Conservation (phyloP, 371 early-diverging fungal species). For the Lichtheimia ramosa region DNA sequence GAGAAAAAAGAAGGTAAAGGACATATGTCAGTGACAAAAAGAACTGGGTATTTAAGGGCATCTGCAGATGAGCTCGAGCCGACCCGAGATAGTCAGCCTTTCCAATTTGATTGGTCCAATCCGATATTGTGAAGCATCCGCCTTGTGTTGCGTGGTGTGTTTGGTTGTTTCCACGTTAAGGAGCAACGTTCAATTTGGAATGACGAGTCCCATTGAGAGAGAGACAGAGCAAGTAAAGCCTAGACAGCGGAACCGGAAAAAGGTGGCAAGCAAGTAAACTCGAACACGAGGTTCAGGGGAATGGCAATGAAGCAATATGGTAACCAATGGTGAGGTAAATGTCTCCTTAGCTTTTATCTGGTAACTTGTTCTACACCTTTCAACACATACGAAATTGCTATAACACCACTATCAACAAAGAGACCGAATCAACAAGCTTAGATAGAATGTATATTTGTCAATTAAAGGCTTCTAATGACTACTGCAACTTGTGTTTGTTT, state of each 20-base stretch:
- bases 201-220: background rate
- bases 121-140: background rate
- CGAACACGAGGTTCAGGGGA: constrained; percentile 4
- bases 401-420: too few species aligned
- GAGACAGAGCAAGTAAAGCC: background rate
- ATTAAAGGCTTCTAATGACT: too few species aligned
- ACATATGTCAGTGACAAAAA: background rate
- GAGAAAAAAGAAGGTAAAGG: background rate
- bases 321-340: background rate
- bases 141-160: background rate
- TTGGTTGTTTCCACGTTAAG: constrained; percentile 1
- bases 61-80: background rate
- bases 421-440: too few species aligned
- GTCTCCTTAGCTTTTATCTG: background rate
- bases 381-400: too few species aligned
- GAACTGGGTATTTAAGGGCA: constrained; percentile 3
- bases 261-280: background rate
- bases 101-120: constrained; percentile 2
- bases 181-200: constrained; percentile 1
- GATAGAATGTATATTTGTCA: too few species aligned
- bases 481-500: too few species aligned
- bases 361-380: too few species aligned
- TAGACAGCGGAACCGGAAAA: background rate
- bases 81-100: background rate
- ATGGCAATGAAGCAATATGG: background rate